Evolutionary conservation across 169 alveolate genomes (phyloP).

Genomic region (Plasmodium knowlesi): DNA sequence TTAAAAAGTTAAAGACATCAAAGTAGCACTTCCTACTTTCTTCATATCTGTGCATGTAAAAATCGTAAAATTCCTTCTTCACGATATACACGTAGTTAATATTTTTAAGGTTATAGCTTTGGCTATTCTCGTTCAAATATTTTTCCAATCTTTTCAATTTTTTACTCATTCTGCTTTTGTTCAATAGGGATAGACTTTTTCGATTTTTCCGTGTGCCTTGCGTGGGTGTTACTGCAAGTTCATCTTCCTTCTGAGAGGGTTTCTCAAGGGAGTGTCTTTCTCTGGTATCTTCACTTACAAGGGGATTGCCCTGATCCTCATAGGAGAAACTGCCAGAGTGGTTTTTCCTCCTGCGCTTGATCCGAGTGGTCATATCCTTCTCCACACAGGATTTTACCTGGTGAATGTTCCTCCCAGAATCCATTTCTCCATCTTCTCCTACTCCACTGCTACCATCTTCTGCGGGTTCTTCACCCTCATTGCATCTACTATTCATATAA

Average conservation of each 20-base stretch:
- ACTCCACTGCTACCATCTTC: not conserved
- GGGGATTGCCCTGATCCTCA: not conserved
- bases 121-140: conserved; percentile 20
- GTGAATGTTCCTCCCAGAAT: not conserved
- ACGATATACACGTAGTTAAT: conserved; percentile 40
- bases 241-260: not conserved
- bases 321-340: not conserved
- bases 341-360: not conserved
- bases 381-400: not conserved
- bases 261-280: not conserved
- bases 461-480: not conserved
- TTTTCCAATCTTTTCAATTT: conserved; percentile 39
- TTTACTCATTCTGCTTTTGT: conserved; percentile 14
- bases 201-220: not conserved
- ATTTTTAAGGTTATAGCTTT: conserved; percentile 16
- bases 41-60: conserved; percentile 20
- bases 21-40: conserved; percentile 23
- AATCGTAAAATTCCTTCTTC: conserved; percentile 52
- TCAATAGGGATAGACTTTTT: not conserved
- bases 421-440: not conserved
- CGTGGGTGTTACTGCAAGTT: not conserved
- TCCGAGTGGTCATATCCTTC: not conserved
- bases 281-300: not conserved
- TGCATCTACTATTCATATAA: conserved; percentile 3
- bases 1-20: conserved; percentile 41